Base-by-base conservation (phyloP, 305 asterid species). In the Fraxinus greggii region DNA sequence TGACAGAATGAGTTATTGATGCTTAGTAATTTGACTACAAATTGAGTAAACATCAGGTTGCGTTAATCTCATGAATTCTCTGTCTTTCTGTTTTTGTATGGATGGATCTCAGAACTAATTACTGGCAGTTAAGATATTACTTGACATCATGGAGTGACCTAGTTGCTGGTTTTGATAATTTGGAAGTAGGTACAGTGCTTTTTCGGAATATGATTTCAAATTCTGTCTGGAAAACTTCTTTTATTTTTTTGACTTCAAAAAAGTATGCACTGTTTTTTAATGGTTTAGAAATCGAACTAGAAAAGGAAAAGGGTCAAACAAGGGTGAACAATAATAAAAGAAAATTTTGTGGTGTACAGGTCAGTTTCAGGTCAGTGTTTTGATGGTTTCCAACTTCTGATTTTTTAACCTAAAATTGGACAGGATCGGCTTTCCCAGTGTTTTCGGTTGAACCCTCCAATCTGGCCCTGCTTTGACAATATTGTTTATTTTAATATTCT, bases 231-330 rank as follows among this genome's bases (percentile, higher is more conserved):
- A 63, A 28, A 31, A 28, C 59, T 78, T 77, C 76, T 63, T 79
- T 70, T 42, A 77, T 82, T 42, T 85, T 79, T 79, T 75, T 32
- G 72, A 63, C 81, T 69, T 81, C 72, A 78, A 75, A 5, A 24
- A 61, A 56, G 31, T 9, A 7, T 65, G 5, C 35, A 65, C 35
- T 24, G 13, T 10, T 65, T 65, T 24, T 8, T 13, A 28, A 24
- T 65, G 73, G 9, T 65, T 65, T 65, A 65, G 31, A 65, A 23
- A 13, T 31, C 1, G 8, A 65, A 19, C 73, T 3, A 28, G 70
- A 61, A 23, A 21, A 7, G 26, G 10, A 21, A 59, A 59, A 59
- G 69, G 29, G 69, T 59, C 69, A 21, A 19, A 19, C 5, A 1
- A 59, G 69, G 69, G 69, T 19, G 21, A 17, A 15, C 15, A 51